Base-by-base conservation (phyloP, 2,329 filamentous ascomycete species). In the Leptosphaerulina australis region DNA sequence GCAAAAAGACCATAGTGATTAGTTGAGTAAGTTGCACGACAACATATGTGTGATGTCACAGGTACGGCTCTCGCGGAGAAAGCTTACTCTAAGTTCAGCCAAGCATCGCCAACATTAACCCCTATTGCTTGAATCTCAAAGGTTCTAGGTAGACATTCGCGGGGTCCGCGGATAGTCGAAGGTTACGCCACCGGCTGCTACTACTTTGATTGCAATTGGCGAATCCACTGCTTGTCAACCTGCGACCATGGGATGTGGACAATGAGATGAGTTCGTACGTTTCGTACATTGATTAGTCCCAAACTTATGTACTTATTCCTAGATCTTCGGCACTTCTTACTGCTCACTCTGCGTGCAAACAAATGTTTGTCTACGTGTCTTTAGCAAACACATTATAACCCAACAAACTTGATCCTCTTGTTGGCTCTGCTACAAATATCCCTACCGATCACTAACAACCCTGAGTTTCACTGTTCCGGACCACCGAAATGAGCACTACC, bases 201-300 rank as follows among this genome's bases (percentile, higher is more conserved):
- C 18, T 1, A n/a, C 20, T 2, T 25, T 17, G 31, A 20, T 33
- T n/a, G 33, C 33, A 17, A 25, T 25, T 25, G 33, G 43, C 25
- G 25, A 24, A 15, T 8, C 11, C 12, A 6, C 8, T 7, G 31
- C 18, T 36, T 9, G n/a, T n/a, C 12, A 18, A 10, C 11, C 4
- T 14, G 41, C 25, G 33, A 25, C 10, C 5, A 14, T 36, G 25
- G 20, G 20, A 14, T 24, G 43, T 25, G 43, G 43, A 25, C 18
- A 14, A 20, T 20, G 26, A 11, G 10, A 18, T n/a, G 20, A 4
- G 9, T 31, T 37, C 20, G 43, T 45, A 45, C 43, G 14, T 37
- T 45, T 37, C 43, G 43, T 45, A 45, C 43, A 45, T 45, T 37
- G 8, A 18, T 5, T 18, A 17, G 3, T 18, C 14, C 33, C 33